Percentiles rank a stretch among this genome's conserved stretches.
Evolutionary conservation across 495 filamentous ascomycete genomes (phyloP).

Genomic region (Xylaria telfairii): DNA sequence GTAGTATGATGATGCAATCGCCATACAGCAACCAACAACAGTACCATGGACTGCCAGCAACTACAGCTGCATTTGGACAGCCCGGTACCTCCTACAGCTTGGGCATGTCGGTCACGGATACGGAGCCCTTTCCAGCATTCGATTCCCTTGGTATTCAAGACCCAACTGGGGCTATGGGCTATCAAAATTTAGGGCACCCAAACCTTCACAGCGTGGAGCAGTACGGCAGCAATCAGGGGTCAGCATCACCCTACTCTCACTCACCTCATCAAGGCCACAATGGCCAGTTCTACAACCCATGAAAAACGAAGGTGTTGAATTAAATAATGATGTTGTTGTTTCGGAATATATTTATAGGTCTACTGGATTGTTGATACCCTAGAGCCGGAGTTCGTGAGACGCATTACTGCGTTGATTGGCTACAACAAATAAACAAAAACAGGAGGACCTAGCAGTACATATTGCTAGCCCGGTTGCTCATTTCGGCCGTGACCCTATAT

Average conservation of each 20-base stretch:
- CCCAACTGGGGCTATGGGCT: constrained; percentile 30
- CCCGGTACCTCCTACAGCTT: constrained; percentile 22
- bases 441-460: not conserved
- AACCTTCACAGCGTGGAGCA: constrained; percentile 39
- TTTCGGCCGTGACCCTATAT: not conserved
- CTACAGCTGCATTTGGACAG: constrained; percentile 28
- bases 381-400: not conserved
- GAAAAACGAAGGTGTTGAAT: constrained; percentile 10
- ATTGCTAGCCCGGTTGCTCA: not conserved
- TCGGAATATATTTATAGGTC: constrained; percentile 19
- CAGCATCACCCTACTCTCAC: constrained; percentile 48
- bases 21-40: constrained; percentile 34
- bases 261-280: constrained; percentile 47
- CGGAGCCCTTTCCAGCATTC: constrained; percentile 47
- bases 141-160: constrained; percentile 48
- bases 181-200: constrained; percentile 39
- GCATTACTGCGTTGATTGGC: not conserved
- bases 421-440: not conserved
- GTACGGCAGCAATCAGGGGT: constrained; percentile 47
- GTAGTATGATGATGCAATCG: constrained; percentile 32
- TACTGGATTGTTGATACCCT: not conserved
- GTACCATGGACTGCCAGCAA: constrained; percentile 33
- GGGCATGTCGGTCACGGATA: constrained; percentile 14
- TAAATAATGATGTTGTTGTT: constrained; percentile 21
- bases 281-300: constrained; percentile 44